Percentiles rank a stretch among this genome's conserved stretches.
Conservation (phyloP, 495 filamentous ascomycete species). For the Penicillium arizonense region DNA sequence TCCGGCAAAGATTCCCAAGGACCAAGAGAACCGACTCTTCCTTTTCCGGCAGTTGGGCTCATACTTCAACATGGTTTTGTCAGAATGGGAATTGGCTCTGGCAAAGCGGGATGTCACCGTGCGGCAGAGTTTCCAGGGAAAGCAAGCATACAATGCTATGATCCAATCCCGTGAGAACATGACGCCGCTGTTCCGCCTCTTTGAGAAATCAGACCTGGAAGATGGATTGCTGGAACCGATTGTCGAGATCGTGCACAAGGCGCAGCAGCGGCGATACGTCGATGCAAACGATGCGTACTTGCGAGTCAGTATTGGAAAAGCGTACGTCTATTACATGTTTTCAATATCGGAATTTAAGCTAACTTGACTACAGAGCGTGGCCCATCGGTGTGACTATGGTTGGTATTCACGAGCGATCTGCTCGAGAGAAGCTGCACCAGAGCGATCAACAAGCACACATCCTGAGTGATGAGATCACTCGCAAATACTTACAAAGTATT, state of each 20-base stretch:
- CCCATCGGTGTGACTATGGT: constrained; percentile 99
- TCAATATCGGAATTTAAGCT: constrained; percentile 8
- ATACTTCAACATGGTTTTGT: constrained; percentile 90
- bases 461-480: constrained; percentile 91
- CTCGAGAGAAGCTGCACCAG: constrained; percentile 91
- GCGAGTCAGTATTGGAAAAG: constrained; percentile 92
- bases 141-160: constrained; percentile 76
- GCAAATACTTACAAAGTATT: constrained; percentile 96
- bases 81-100: constrained; percentile 82
- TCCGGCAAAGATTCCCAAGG: constrained; percentile 53
- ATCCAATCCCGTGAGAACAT: constrained; percentile 79
- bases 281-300: constrained; percentile 96
- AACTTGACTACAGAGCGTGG: constrained; percentile 63
- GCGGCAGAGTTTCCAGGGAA: constrained; percentile 72
- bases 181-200: constrained; percentile 83
- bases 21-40: constrained; percentile 56
- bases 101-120: constrained; percentile 60
- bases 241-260: constrained; percentile 89
- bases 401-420: constrained; percentile 95
- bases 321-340: constrained; percentile 41
- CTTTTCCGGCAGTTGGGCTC: constrained; percentile 85
- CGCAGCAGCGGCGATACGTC: constrained; percentile 87
- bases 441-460: constrained; percentile 89
- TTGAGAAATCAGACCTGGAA: constrained; percentile 77
- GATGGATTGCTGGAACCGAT: constrained; percentile 77